Base-by-base conservation (phyloP, 2,329 filamentous ascomycete genomes). In the Lasiodiplodia theobromae region DNA sequence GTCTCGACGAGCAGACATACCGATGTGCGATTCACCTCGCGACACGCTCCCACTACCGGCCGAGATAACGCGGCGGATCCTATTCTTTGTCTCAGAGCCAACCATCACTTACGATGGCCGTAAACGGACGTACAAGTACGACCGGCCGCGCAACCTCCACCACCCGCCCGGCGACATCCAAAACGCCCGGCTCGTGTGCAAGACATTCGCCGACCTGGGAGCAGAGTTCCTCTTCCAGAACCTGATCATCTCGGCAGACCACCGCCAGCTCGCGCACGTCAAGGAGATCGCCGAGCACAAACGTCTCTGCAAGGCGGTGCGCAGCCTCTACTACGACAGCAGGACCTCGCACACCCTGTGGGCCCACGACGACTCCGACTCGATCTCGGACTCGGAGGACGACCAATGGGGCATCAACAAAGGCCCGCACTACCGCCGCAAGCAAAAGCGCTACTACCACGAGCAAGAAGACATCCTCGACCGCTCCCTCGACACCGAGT, bases 161-260 rank as follows among this genome's bases (percentile, higher is more conserved):
- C 64, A 66, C 14, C 23, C 51, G 11, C 18, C 49, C 3, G 37
- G 21, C 11, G 25, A 54, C 38, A 66, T 66, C 16, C 1, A 57
- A 23, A 66, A 57, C 23, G 51, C 53, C 11, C 64, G 64, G 16
- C 64, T 66, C 18, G 64, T 57, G 14, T 66, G 64, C 64, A 54
- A 23, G 18, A 11, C 64, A 14, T 66, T 66, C 28, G 51, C 49
- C 16, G 64, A 40, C 10, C 25, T 58, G 21, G 64, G 49, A 10
- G 34, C 37, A 18, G 21, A 52, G 2, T 58, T 40, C 31, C 64
- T 66, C 37, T 37, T 66, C 64, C 31, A 40, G 4, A 53, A 37
- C 7, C 37, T 66, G 18, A n/a, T 21, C 23, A 18, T 66, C 18
- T 21, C 21, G 10, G 14, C 64, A 23, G 21, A 57, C 51, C 10